Conservation (phyloP, 306 rosid species). For the Lotus japonicus region DNA sequence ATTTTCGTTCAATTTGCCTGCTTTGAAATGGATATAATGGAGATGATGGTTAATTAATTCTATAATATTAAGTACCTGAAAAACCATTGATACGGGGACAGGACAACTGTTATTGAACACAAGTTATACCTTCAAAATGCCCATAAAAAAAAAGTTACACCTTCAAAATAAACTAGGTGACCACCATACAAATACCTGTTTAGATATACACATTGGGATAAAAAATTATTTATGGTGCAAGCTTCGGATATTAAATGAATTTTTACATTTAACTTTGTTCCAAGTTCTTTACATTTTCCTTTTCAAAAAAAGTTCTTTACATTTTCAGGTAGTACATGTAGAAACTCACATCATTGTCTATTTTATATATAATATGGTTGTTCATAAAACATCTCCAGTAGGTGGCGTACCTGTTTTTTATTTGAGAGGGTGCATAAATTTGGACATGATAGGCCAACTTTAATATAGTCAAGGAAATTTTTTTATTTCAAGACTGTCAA, state of each 20-base stretch:
- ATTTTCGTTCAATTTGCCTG: not conserved
- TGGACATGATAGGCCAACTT: not conserved
- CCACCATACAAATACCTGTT: not conserved
- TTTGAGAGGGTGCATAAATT: not conserved
- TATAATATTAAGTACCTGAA: not conserved
- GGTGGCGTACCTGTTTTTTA: not conserved
- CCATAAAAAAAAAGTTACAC: no score
- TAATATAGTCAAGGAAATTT: not conserved
- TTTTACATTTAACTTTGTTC: not conserved
- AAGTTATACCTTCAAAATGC: constrained; percentile 9
- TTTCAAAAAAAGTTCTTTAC: not conserved
- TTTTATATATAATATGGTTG: not conserved
- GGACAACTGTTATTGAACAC: not conserved
- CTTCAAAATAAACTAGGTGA: constrained; percentile 4
- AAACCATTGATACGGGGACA: not conserved
- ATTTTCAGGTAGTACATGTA: not conserved
- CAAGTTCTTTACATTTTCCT: not conserved
- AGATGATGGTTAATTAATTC: constrained; percentile 3
- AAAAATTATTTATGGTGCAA: not conserved
- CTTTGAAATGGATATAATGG: constrained; percentile 21
- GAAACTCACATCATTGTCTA: not conserved
- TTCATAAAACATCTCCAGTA: not conserved
- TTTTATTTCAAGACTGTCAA: not conserved
- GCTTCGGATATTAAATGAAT: not conserved
- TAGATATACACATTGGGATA: not conserved